Conservation (phyloP, 192 early-diverging fungal species). For the Coemansia sp. region DNA sequence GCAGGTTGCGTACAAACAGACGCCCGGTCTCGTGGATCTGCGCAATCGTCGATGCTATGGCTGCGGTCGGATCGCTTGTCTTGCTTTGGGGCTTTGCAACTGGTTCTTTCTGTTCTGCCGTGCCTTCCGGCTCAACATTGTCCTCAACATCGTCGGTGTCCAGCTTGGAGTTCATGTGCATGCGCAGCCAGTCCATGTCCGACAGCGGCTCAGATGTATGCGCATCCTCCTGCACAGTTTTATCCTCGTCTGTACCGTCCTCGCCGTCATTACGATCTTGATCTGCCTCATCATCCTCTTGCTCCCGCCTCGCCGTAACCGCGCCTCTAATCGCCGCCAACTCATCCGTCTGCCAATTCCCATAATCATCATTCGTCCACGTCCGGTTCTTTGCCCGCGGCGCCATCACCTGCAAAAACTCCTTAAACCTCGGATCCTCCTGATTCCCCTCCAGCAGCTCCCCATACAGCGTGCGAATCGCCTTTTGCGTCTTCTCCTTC, state of each 20-base stretch:
- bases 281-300: slow-evolving; percentile 51
- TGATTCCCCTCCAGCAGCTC: slow-evolving; percentile 54
- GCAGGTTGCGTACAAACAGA: slow-evolving; percentile 89
- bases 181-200: slow-evolving; percentile 67
- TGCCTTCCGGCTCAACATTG: slow-evolving; percentile 6
- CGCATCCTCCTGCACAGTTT: slow-evolving; percentile 38
- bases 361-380: slow-evolving; percentile 90
- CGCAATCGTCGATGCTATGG: slow-evolving; percentile 48
- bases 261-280: background rate
- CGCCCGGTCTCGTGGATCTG: slow-evolving; percentile 92
- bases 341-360: slow-evolving; percentile 40
- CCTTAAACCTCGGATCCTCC: slow-evolving; percentile 80
- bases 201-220: slow-evolving; percentile 39
- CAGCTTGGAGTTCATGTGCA: slow-evolving; percentile 58
- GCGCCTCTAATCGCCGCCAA: slow-evolving; percentile 34
- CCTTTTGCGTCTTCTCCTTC: slow-evolving; percentile 44
- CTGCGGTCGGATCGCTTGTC: slow-evolving; percentile 16
- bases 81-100: slow-evolving; percentile 12
- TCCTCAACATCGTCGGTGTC: background rate
- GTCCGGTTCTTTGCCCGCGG: slow-evolving; percentile 73
- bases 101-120: background rate
- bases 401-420: slow-evolving; percentile 87
- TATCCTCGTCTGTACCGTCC: background rate
- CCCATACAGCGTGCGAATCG: slow-evolving; percentile 40
- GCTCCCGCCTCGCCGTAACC: slow-evolving; percentile 41